Evolutionary conservation across 176 grass and related monocot species (phyloP), one percentile per base, ranked within the genome.

Genomic region (Thalia dealbata): DNA sequence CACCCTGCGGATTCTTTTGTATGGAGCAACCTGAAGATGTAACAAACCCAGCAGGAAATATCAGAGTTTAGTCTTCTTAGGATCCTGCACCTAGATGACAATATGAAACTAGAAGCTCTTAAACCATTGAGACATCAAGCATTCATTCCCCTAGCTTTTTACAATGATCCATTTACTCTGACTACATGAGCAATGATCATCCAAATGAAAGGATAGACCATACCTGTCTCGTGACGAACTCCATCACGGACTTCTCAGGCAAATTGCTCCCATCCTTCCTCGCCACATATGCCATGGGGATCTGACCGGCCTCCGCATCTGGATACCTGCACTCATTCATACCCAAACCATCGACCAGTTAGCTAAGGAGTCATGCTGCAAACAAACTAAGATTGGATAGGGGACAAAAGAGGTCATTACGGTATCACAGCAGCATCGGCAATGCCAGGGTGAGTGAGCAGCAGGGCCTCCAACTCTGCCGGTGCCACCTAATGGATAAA

Each of bases 1-100:
- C 5, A 91, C 95, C 74, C 81, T 87, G 67, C 89, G 86, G 41
- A 96, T 78, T 72, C 91, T 92, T 89, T 96, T 96, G 32, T 96
- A 96, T 64, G 95, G 87, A 3, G 90, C 95, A 18, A 99, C 90
- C 95, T 93, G 68, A 51, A 27, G 77, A 54, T n/a, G 18, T 66
- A 3, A 15, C 11, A 61, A 25, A 16, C 45, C 11, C 15, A 45
- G n/a, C 0, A 25, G 18, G 11, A 59, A 0, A 16, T 21, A 67
- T 68, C 38, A 68, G 65, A 68, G 65, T 3, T 18, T 44, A 14
- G 10, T 32, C 35, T 11, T 41, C 4, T 38, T 32, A 41, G 9
- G 1, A 38, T 38, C 32, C 32, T 38, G 32, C 32, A 41, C 41
- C 30, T 18, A 0, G n/a, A 23, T 12, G 3, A 21, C 60, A 62